Percentiles rank a stretch among this genome's conserved stretches.
phyloP scores from a whole-genome alignment of 306 rosid genomes.

The Albizia julibrissin region DNA sequence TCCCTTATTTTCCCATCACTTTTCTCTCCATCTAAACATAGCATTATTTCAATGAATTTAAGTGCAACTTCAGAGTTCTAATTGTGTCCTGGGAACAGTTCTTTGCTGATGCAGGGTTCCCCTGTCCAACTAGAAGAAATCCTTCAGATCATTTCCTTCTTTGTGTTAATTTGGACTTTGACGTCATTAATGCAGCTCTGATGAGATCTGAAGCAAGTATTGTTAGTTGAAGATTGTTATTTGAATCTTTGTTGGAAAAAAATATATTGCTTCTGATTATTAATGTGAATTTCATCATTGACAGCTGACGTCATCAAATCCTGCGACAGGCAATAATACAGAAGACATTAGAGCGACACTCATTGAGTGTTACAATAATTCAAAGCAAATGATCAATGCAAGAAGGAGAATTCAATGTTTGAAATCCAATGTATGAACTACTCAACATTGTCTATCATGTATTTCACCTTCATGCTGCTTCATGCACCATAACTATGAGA shows the following conservation, averaged over 20 bases:
- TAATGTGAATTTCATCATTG: constrained; percentile 14
- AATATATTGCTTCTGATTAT: not conserved
- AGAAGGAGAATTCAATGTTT: constrained; percentile 55
- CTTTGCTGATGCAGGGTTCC: constrained; percentile 23
- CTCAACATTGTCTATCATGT: not conserved
- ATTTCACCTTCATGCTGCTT: not conserved
- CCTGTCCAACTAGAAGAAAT: constrained; percentile 6
- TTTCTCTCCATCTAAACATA: no score
- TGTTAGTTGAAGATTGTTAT: constrained; percentile 29
- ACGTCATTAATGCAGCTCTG: constrained; percentile 46
- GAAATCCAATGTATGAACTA: constrained; percentile 50
- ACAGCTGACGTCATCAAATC: constrained; percentile 51
- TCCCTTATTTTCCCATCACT: no score
- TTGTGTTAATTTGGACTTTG: constrained; percentile 61
- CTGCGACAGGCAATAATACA: constrained; percentile 46
- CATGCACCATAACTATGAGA: not conserved
- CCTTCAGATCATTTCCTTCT: constrained; percentile 25
- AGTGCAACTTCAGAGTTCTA: not conserved
- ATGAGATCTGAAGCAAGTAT: constrained; percentile 44
- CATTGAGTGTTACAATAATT: constrained; percentile 54
- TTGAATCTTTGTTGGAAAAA: constrained; percentile 32
- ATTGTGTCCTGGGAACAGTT: constrained; percentile 22
- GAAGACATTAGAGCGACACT: constrained; percentile 65
- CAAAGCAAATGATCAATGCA: constrained; percentile 47
- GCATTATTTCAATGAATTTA: not conserved